These are phyloP conservation scores for Huntiella decipiens DNA, from an alignment of 2,329 filamentous ascomycete genomes.

Conservation along the genomic window DNA sequence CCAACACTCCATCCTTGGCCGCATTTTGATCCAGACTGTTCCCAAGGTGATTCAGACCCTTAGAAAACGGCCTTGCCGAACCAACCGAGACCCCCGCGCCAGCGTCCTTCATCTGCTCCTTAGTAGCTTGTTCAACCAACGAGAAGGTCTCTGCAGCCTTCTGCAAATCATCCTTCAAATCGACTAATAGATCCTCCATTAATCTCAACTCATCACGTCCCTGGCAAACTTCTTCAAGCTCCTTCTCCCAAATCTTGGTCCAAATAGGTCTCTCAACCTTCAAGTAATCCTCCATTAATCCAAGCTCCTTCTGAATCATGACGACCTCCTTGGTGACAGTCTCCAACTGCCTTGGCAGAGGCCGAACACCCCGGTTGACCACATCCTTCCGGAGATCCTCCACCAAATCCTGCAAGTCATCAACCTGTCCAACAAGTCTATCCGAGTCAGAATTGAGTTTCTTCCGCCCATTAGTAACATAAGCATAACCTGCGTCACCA, in stretches of 20 bases:
- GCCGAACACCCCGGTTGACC: slow-evolving; percentile 77
- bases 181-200: slow-evolving; percentile 85
- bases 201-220: slow-evolving; percentile 87
- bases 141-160: slow-evolving; percentile 88
- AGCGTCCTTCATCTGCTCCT: slow-evolving; percentile 75
- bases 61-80: slow-evolving; percentile 36
- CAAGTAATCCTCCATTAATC: slow-evolving; percentile 86
- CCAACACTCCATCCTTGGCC: slow-evolving; percentile 79
- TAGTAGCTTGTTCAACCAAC: slow-evolving; percentile 93
- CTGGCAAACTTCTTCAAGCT: slow-evolving; percentile 86
- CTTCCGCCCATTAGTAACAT: slow-evolving; percentile 77
- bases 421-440: slow-evolving; percentile 74
- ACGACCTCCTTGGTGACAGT: slow-evolving; percentile 75
- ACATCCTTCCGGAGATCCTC: slow-evolving; percentile 97
- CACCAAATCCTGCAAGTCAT: slow-evolving; percentile 91
- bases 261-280: slow-evolving; percentile 84
- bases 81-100: slow-evolving; percentile 31
- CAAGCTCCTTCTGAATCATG: slow-evolving; percentile 63
- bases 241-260: slow-evolving; percentile 99
- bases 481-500: slow-evolving; percentile 62
- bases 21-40: slow-evolving; percentile 48
- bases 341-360: slow-evolving; percentile 77
- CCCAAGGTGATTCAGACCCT: slow-evolving; percentile 33
- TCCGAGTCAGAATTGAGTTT: slow-evolving; percentile 74
- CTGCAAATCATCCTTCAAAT: slow-evolving; percentile 84